Base-by-base conservation (phyloP, 345 rosid species). In the Gossypium thurberi region DNA sequence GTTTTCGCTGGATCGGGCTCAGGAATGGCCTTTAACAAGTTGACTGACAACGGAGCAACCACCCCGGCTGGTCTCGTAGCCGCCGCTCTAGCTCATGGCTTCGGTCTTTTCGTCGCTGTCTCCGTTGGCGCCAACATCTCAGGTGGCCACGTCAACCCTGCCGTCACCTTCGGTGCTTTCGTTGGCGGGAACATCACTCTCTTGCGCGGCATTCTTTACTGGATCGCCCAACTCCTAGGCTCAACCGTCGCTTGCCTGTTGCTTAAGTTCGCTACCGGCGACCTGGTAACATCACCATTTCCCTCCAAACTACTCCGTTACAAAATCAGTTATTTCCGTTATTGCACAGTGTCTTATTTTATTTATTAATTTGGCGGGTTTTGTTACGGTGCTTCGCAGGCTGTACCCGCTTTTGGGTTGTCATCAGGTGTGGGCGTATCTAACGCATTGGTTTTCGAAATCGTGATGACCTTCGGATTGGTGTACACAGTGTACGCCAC, bases 401-500 rank as follows among this genome's bases (percentile, higher is more conserved):
- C 69, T 0, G 85, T 88, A 6, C 82, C 93, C 1, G 92, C 89
- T 42, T 90, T 92, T 65, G 80, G 86, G 5, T 82, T 92, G 12
- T 89, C 98, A 2, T 74, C 91, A 0, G 98, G 97, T 2, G 93
- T 93, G 6, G 82, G 86, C 43, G 96, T 78, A 10, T 77, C 89
- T 84, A 89, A 93, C 82, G 98, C 94, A 0, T 73, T 93, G 13
- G 94, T 93, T 3, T 87, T 93, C 70, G 98, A 93, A 84, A 93
- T 93, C 75, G 98, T 90, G 82, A 93, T 93, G 98, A 93, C 98
- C 0, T 92, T 92, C 67, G 98, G 98, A 2, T 82, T 92, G 3
- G 96, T 92, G 2, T 92, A 92, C 88, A 93, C 97, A 0, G 98
- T 93, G 3, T 93, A 93, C 81, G 98, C 97, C 58, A 93, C 98